phyloP scores from a whole-genome alignment of 108 stramenopile species.

The Cyclotella choctawhatcheeana region DNA sequence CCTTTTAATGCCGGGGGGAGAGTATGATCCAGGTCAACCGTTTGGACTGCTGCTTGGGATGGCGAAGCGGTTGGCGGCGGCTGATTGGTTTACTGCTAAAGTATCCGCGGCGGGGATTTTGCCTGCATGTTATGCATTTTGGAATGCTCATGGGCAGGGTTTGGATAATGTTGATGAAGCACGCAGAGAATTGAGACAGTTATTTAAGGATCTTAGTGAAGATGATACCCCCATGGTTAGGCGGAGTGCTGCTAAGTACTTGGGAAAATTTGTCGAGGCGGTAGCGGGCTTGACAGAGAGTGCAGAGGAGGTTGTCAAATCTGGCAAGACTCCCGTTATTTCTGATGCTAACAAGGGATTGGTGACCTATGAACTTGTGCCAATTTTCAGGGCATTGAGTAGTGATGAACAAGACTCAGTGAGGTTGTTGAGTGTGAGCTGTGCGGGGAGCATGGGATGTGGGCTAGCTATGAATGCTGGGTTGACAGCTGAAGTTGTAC shows the following conservation, averaged over 20 bases:
- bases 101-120: constrained; percentile 87
- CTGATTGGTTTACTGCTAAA: constrained; percentile 98
- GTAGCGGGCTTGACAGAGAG: constrained; percentile 50
- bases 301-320: constrained; percentile 43
- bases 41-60: constrained; percentile 61
- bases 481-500: constrained; percentile 62
- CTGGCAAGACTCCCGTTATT: constrained; percentile 27
- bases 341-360: constrained; percentile 32
- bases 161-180: constrained; percentile 42
- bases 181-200: constrained; percentile 58
- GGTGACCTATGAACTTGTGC: constrained; percentile 60
- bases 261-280: constrained; percentile 68
- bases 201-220: constrained; percentile 78
- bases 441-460: constrained; percentile 72
- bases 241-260: constrained; percentile 79
- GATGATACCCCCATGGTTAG: constrained; percentile 99
- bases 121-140: constrained; percentile 51
- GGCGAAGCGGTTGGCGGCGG: constrained; percentile 77
- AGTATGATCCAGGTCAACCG: constrained; percentile 26
- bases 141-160: constrained; percentile 30
- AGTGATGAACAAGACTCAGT: constrained; percentile 97
- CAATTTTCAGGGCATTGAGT: constrained; percentile 81
- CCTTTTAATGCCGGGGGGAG: constrained; percentile 39
- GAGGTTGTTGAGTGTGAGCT: constrained; percentile 87
- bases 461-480: constrained; percentile 59